Percentiles rank a stretch among this genome's conserved stretches.
Evolutionary conservation across 306 rosid species (phyloP).

Genomic region (Fagus sylvatica): DNA sequence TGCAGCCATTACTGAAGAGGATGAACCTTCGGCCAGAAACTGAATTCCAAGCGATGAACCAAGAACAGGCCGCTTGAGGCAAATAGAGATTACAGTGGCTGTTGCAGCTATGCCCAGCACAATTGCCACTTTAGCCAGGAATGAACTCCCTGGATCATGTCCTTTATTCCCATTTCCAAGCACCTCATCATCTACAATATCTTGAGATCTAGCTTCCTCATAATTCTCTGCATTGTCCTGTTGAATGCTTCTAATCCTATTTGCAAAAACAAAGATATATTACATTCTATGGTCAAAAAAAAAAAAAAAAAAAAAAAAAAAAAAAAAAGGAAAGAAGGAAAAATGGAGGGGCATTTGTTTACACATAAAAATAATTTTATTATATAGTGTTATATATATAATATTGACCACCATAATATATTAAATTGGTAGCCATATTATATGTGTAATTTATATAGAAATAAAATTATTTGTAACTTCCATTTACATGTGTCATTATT

Average conservation of each 20-base stretch:
- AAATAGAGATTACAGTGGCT: conserved; percentile 45
- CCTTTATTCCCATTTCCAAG: conserved; percentile 19
- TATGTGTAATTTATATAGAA: no score
- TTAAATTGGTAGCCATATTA: no score
- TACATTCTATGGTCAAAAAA: conserved; percentile 8
- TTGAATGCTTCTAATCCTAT: conserved; percentile 48
- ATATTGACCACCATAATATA: no score
- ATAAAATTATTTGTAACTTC: no score
- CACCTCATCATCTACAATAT: conserved; percentile 26
- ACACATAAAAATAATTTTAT: no score
- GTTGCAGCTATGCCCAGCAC: conserved; percentile 55
- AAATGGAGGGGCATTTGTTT: neutral
- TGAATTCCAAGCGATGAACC: conserved; percentile 48
- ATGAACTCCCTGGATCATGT: conserved; percentile 29
- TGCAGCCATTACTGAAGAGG: conserved; percentile 40
- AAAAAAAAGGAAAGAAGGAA: neutral
- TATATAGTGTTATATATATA: no score
- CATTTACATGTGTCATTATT: no score
- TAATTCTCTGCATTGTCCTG: conserved; percentile 35
- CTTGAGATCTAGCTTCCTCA: conserved; percentile 30
- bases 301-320: neutral
- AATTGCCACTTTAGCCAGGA: conserved; percentile 47
- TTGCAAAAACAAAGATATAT: neutral
- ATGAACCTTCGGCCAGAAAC: conserved; percentile 44
- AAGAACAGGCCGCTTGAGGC: conserved; percentile 34